Conservation (phyloP, 2,329 filamentous ascomycete species). For the Penicillium psychrosexuale region DNA sequence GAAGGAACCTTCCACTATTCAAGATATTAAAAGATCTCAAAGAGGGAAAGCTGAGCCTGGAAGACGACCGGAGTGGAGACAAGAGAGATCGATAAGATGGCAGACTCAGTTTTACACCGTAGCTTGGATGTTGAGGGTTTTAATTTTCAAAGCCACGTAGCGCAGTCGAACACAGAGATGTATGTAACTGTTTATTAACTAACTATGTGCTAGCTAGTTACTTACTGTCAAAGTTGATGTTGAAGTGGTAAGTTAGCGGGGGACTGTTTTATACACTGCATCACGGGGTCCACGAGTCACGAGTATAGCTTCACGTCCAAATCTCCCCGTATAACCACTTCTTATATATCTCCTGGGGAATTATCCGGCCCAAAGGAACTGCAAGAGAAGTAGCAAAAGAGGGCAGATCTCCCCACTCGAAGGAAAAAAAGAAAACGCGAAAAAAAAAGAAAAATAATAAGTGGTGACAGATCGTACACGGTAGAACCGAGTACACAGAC, state of each 20-base stretch:
- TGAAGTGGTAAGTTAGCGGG: background rate
- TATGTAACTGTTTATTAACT: background rate
- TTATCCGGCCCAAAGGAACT: slow-evolving; percentile 10
- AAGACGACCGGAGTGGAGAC: background rate
- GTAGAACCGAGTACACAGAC: slow-evolving; percentile 27
- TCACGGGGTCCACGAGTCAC: no score
- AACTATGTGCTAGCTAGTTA: background rate
- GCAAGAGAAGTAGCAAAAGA: background rate
- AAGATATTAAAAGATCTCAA: background rate
- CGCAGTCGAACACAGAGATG: background rate
- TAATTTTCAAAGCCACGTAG: background rate
- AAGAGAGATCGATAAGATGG: slow-evolving; percentile 10
- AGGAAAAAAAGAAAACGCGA: background rate
- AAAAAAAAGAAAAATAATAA: slow-evolving; percentile 13
- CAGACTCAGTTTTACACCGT: slow-evolving; percentile 13
- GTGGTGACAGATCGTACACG: slow-evolving; percentile 28
- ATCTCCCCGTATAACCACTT: background rate
- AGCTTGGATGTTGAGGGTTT: background rate
- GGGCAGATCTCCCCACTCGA: slow-evolving; percentile 1
- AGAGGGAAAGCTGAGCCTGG: background rate
- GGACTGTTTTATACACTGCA: background rate
- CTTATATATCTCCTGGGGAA: background rate
- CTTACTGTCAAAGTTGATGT: background rate
- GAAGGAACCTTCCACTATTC: background rate
- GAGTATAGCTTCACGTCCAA: background rate